These are phyloP conservation scores for Phytophthora constricta DNA, from an alignment of 352 stramenopile species.

Conservation along the genomic window DNA sequence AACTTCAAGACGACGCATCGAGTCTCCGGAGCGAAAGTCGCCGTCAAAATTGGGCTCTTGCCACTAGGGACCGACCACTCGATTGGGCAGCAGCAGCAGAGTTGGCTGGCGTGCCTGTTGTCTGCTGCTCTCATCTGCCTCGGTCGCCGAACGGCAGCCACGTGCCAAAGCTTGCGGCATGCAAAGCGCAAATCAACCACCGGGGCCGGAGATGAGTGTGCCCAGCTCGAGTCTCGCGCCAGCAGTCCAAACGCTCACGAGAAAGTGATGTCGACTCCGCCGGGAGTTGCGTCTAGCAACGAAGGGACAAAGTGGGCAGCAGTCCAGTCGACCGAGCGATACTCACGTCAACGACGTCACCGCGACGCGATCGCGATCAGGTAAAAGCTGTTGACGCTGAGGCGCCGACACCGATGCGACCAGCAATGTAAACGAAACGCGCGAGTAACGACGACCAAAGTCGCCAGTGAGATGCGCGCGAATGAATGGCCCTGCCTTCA, in stretches of 20 bases:
- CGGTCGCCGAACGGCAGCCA: conserved; percentile 28
- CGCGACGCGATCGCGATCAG: conserved; percentile 1
- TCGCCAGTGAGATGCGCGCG: conserved; percentile 33
- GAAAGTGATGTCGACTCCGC: neutral
- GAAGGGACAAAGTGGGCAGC: conserved; percentile 3
- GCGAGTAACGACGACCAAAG: conserved; percentile 1
- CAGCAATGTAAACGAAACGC: conserved; percentile 32
- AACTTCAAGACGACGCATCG: neutral
- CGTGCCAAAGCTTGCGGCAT: conserved; percentile 25
- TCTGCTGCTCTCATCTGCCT: conserved; percentile 25
- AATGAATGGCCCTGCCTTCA: conserved; percentile 27
- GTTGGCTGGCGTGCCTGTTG: conserved; percentile 9
- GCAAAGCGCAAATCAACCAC: conserved; percentile 4
- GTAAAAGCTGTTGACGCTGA: neutral
- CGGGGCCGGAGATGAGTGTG: conserved; percentile 5
- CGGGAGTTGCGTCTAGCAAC: conserved; percentile 6
- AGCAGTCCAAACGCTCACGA: neutral
- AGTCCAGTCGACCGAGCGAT: neutral
- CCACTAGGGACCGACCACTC: too few relatives aligned
- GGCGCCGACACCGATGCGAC: neutral
- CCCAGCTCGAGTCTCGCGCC: neutral
- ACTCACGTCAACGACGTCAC: neutral
- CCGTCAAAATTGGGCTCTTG: neutral
- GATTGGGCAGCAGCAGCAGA: neutral
- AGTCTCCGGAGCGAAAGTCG: too few relatives aligned